Evolutionary conservation across 768 basidiomycete species (phyloP).

Genomic region (Rubroboletus satanas): DNA sequence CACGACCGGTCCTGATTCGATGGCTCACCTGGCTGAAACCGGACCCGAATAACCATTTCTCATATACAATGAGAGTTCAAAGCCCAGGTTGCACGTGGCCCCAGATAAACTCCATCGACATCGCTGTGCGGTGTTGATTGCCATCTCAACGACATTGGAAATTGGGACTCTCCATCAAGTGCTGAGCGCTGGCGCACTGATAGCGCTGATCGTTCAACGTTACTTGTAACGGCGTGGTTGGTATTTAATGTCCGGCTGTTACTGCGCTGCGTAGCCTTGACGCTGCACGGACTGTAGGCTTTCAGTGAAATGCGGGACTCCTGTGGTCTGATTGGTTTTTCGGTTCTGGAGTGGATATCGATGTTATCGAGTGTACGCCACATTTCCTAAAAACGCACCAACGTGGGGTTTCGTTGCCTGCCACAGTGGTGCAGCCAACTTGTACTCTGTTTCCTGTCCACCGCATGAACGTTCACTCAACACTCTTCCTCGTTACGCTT

Average conservation of each 20-base stretch:
- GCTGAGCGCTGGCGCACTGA: neutral
- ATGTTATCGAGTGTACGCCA: slow-evolving; percentile 12
- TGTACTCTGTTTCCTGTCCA: slow-evolving; percentile 20
- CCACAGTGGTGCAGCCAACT: neutral
- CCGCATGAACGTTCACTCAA: slow-evolving; percentile 7
- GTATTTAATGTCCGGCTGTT: neutral
- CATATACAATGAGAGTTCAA: no score
- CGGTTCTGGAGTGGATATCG: neutral
- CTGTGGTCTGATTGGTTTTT: neutral
- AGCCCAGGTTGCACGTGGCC: no score
- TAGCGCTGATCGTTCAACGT: neutral
- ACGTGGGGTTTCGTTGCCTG: slow-evolving; percentile 1
- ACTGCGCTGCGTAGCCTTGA: no score
- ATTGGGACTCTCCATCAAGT: neutral
- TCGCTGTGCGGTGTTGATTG: neutral
- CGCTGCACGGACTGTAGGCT: no score
- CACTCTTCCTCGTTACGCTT: neutral
- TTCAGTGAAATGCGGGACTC: neutral
- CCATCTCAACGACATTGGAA: neutral
- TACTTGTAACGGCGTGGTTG: neutral
- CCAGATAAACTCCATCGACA: no score
- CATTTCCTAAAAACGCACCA: slow-evolving; percentile 21
- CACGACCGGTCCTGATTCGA: neutral
- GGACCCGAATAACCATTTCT: neutral
- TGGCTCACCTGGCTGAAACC: neutral